Evolutionary conservation across 495 filamentous ascomycete genomes (phyloP), one percentile per base, ranked within the genome.

Genomic region (Aspergillus homomorphus): DNA sequence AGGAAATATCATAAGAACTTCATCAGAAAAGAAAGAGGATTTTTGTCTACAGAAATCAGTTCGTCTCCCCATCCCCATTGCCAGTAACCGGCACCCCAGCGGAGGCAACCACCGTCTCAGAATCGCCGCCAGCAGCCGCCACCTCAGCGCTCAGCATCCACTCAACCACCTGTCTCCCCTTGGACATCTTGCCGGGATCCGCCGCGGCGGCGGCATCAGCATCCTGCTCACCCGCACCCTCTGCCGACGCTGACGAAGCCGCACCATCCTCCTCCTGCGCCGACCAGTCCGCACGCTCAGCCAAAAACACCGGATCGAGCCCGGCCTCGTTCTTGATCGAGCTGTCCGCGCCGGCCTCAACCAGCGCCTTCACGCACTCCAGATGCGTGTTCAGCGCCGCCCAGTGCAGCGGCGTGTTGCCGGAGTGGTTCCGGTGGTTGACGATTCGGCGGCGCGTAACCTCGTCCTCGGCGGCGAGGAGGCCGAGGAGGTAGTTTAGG

Each of bases 401-500:
- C 90, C 91, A 97, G 76, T 97, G 92, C 53, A 98, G 73, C 1
- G 91, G 80, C 12, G 93, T 96, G 74, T 96, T 96, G 24, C 91
- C 92, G 23, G 86, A 84, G 57, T 82, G 69, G 61, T 98, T 97
- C 20, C 67, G 81, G 73, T 70, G 80, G 73, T 94, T 87, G 12
- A 96, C 57, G 33, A 87, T 79, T 6, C 65, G 30, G 65, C 38
- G 58, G 1, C 50, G 33, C 33, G 8, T 15, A 15, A 19, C 20
- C n/a, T 3, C 19, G 14, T 48, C 51, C 20, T 63, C 63, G 61
- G 62, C 54, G 18, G 72, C 63, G 48, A 82, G 65, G 54, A 71
- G 64, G 44, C 76, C 64, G 59, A 86, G 73, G 54, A 85, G 67
- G 56, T 72, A 62, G 56, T 73, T 72, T 21, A 87, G 69, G 15